These are phyloP conservation scores for Fraxinus baroniana DNA, from an alignment of 305 asterid genomes.

Conservation along the genomic window DNA sequence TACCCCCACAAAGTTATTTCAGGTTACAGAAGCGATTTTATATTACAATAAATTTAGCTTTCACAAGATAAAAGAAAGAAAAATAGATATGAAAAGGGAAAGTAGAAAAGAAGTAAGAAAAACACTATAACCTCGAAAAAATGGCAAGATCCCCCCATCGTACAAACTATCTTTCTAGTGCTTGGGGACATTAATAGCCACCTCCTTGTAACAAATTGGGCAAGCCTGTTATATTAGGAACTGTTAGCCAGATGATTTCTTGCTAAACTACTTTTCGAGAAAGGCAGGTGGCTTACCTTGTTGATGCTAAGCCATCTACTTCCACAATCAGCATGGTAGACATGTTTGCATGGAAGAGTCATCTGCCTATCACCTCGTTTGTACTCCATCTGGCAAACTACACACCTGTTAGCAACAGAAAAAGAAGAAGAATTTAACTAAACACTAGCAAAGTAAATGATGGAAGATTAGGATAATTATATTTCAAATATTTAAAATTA, in stretches of 20 bases:
- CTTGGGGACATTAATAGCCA: constrained; percentile 49
- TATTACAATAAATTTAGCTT: constrained; percentile 13
- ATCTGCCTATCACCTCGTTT: constrained; percentile 72
- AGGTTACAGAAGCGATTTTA: constrained; percentile 9
- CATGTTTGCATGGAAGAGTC: constrained; percentile 89
- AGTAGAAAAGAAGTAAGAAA: constrained; percentile 18
- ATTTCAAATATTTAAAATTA: not conserved
- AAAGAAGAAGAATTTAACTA: not conserved
- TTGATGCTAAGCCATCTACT: constrained; percentile 89
- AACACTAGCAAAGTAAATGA: not conserved
- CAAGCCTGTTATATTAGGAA: constrained; percentile 62
- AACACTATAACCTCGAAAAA: constrained; percentile 28
- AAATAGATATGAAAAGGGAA: constrained; percentile 11
- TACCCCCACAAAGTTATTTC: constrained; percentile 13
- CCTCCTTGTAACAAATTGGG: constrained; percentile 91
- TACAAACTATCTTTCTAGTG: constrained; percentile 30
- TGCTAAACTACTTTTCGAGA: not conserved
- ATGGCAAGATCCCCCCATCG: constrained; percentile 17
- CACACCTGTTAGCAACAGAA: constrained; percentile 50
- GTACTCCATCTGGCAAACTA: constrained; percentile 95
- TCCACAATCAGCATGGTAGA: constrained; percentile 76
- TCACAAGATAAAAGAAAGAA: constrained; percentile 14
- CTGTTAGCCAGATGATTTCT: constrained; percentile 21
- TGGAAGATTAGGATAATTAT: not conserved
- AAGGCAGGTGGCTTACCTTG: constrained; percentile 50